Percentiles rank a stretch among this genome's conserved stretches.
These are phyloP conservation scores for Mikania micrantha DNA, from an alignment of 129 eudicot species.

Conservation along the genomic window DNA sequence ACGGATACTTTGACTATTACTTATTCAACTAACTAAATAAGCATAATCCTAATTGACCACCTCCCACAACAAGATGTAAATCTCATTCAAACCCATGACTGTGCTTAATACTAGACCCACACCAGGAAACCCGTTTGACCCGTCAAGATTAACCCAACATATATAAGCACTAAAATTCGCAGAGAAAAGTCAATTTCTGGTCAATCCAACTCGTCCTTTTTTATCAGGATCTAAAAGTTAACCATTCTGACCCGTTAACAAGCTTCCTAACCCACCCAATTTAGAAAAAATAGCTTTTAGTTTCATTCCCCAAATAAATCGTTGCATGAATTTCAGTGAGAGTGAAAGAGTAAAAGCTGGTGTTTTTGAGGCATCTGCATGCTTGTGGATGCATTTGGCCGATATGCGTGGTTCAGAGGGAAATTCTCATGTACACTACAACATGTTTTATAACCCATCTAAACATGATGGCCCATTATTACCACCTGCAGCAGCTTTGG, in stretches of 20 bases:
- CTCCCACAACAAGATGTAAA: too few species aligned
- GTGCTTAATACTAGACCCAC: too few species aligned
- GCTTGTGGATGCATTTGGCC: conserved; percentile 79
- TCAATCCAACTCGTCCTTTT: not conserved
- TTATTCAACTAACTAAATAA: too few species aligned
- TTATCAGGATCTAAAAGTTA: not conserved
- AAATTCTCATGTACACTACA: conserved; percentile 66
- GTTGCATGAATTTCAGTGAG: conserved; percentile 48
- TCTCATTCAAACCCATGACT: too few species aligned
- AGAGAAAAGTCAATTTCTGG: not conserved
- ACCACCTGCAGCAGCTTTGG: conserved; percentile 98
- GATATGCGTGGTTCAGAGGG: conserved; percentile 69
- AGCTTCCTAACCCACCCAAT: not conserved
- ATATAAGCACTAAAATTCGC: not conserved
- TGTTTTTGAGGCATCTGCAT: conserved; percentile 59
- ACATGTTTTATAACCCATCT: conserved; percentile 63
- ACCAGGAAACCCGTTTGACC: too few species aligned
- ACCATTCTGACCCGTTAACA: not conserved
- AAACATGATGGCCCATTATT: conserved; percentile 66
- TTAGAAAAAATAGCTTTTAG: not conserved
- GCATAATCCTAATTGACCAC: too few species aligned
- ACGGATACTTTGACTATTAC: too few species aligned
- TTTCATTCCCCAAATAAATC: conserved; percentile 6
- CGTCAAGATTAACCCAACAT: too few species aligned
- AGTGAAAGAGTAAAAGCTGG: conserved; percentile 83